Base-by-base conservation (phyloP, 352 stramenopile genomes). In the Phytophthora megakarya region DNA sequence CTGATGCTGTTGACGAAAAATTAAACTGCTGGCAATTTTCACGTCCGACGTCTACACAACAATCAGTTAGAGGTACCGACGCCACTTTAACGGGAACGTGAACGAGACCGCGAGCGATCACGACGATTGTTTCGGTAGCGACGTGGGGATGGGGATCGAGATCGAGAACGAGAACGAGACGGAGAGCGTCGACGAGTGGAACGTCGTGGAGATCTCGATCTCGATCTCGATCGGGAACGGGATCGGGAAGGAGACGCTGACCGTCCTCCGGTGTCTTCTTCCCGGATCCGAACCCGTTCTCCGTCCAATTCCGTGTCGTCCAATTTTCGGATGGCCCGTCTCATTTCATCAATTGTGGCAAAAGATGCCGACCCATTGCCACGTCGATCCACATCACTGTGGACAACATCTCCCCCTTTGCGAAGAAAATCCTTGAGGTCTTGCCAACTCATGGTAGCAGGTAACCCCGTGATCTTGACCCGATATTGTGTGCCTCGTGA, bases 351-450 rank as follows among this genome's bases (percentile, higher is more conserved):
- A 1, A 59, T 63, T 0, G 81, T 86, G n/a, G 73, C 71, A 45
- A 94, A 94, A 4, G 78, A 90, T 1, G 82, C 85, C 13, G 70
- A 73, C 5, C 81, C 85, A 57, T 75, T 81, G 6, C 85, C 85
- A 38, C 79, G 76, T 1, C 77, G 71, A 65, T 94, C 82, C 37
- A 92, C 83, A 45, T 92, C 77, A 7, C 72, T 74, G 53, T 88
- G 74, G 18, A 87, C 70, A 18, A 92, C 83, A 49, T 92, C 85
- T 23, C 76, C 81, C 0, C 72, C 78, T 35, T 74, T 65, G 2
- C 72, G 73, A 3, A 92, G 61, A 50, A 89, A 86, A 55, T 88
- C 78, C 55, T 90, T 89, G 23, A 92, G 67, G 35, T 92, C 85
- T 54, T 82, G 72, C 71, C 67, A 81, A 13, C 73, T 90, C 53